These are phyloP conservation scores for Apiotrichum laibachii DNA, from an alignment of 1,284 basidiomycete species.

Conservation along the genomic window DNA sequence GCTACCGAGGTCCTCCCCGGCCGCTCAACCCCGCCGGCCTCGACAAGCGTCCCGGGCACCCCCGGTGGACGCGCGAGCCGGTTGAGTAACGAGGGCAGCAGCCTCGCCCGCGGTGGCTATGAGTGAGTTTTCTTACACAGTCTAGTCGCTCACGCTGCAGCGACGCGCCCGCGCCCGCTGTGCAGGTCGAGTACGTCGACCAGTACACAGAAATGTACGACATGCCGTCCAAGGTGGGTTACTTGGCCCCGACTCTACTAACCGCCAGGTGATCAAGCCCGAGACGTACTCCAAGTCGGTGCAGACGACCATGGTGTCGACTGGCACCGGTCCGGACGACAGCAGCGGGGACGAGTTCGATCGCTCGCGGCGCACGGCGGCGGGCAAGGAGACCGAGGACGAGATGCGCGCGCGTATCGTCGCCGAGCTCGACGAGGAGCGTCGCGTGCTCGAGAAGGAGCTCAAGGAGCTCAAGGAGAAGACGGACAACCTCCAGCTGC, in stretches of 20 bases:
- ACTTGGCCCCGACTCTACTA: neutral
- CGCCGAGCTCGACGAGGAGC: constrained; percentile 58
- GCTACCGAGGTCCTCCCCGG: neutral
- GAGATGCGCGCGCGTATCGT: constrained; percentile 68
- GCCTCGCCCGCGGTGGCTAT: neutral
- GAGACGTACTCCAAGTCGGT: constrained; percentile 86
- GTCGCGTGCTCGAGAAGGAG: constrained; percentile 68
- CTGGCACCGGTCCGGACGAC: constrained; percentile 33
- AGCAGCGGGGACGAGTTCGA: constrained; percentile 55
- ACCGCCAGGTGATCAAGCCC: constrained; percentile 14
- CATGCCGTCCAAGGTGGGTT: constrained; percentile 72
- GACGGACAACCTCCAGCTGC: constrained; percentile 61
- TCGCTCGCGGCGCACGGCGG: constrained; percentile 24
- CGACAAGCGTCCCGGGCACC: constrained; percentile 66
- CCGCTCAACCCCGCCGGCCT: constrained; percentile 37
- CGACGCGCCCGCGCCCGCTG: constrained; percentile 44
- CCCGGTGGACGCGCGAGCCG: constrained; percentile 54
- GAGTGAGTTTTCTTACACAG: neutral
- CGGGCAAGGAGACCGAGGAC: constrained; percentile 60
- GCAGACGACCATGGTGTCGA: constrained; percentile 63
- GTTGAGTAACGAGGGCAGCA: constrained; percentile 49
- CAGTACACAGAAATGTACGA: constrained; percentile 84
- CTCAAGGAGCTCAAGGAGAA: constrained; percentile 76
- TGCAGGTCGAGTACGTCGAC: constrained; percentile 71
- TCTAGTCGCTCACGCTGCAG: constrained; percentile 33